Evolutionary conservation across 345 rosid species (phyloP).

Genomic region (Stellera chamaejasme): DNA sequence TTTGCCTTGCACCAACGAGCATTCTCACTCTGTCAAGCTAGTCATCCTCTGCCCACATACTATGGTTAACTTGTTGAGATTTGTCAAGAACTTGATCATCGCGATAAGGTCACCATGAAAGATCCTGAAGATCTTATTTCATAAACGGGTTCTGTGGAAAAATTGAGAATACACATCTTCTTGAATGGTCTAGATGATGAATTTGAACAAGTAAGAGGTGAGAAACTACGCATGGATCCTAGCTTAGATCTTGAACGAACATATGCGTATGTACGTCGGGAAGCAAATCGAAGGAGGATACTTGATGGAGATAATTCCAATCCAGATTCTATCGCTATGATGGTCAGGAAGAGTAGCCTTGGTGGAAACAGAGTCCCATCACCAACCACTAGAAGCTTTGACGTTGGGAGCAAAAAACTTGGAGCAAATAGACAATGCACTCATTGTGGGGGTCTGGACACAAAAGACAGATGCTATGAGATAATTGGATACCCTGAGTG

Average conservation of each 20-base stretch:
- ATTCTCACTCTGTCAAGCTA: not conserved
- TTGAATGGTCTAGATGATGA: slow-evolving; percentile 4
- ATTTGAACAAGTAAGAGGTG: not conserved
- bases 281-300: not conserved
- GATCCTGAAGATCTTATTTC: slow-evolving; percentile 1
- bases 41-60: not conserved
- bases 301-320: not conserved
- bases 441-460: not conserved
- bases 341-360: not conserved
- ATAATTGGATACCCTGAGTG: not conserved
- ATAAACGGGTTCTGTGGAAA: slow-evolving; percentile 4
- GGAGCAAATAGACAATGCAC: not conserved
- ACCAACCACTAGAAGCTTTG: no score
- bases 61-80: slow-evolving; percentile 13
- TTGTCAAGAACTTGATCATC: slow-evolving; percentile 11
- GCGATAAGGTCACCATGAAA: not conserved
- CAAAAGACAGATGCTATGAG: not conserved
- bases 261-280: not conserved
- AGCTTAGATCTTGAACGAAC: not conserved
- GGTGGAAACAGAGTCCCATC: no score
- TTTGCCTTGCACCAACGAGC: not conserved
- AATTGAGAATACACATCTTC: not conserved
- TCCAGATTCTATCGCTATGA: not conserved
- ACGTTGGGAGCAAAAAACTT: not conserved
- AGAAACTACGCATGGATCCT: not conserved